Conservation (phyloP, 345 rosid species). For the Camelina neglecta region DNA sequence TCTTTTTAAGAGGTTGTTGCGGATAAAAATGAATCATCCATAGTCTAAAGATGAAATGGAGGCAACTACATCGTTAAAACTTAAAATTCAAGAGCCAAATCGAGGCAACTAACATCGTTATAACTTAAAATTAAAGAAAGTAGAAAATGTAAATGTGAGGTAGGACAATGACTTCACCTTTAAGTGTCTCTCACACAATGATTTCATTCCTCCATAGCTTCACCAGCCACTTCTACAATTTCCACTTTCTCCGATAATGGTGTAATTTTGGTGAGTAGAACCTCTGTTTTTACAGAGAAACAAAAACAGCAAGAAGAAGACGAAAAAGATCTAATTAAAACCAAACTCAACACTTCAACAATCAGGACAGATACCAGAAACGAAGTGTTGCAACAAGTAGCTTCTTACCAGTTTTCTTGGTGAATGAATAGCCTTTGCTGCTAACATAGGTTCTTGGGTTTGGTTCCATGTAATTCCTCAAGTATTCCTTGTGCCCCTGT, state of each 20-base stretch:
- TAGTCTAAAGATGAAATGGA: not conserved
- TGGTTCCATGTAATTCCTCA: conserved; percentile 79
- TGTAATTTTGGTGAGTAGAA: conserved; percentile 65
- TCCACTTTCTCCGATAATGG: conserved; percentile 58
- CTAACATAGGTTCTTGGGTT: conserved; percentile 74
- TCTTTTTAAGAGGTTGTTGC: conserved; percentile 9
- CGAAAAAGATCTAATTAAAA: not conserved
- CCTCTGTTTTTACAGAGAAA: conserved; percentile 55
- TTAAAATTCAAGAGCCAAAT: not conserved
- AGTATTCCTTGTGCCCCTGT: conserved; percentile 76
- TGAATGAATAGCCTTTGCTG: conserved; percentile 62
- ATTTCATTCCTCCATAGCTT: conserved; percentile 75
- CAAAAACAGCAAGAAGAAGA: conserved; percentile 4
- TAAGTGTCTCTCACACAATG: not conserved
- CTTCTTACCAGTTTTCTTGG: conserved; percentile 71
- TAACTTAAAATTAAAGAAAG: not conserved
- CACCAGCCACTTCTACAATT: conserved; percentile 57
- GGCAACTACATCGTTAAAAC: not conserved
- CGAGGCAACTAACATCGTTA: not conserved
- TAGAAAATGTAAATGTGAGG: conserved; percentile 19
- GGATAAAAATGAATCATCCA: not conserved
- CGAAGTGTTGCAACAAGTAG: not conserved
- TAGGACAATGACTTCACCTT: not conserved
- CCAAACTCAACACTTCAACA: not conserved
- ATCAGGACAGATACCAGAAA: conserved; percentile 13